Evolutionary conservation across 2,329 filamentous ascomycete species (phyloP).

Genomic region (Penicillium freii): DNA sequence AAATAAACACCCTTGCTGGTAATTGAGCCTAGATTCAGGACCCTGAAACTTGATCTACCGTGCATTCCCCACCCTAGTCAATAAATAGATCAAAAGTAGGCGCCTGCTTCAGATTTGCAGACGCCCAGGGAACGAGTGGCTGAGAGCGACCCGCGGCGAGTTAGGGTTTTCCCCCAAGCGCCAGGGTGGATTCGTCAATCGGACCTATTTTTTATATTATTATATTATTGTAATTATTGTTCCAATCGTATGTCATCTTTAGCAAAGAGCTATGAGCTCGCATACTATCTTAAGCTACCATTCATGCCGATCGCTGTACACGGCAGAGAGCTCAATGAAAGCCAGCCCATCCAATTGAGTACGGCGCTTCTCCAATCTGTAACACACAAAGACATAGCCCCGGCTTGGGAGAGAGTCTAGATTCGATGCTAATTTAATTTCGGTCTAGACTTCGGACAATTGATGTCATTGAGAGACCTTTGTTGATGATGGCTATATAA

Average conservation of each 20-base stretch:
- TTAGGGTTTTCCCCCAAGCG: conserved; percentile 25
- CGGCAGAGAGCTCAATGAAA: not conserved
- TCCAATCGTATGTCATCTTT: not conserved
- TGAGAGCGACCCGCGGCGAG: conserved; percentile 18
- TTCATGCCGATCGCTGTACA: conserved; percentile 1
- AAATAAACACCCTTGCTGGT: not conserved
- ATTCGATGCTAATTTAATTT: conserved; percentile 15
- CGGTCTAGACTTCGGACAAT: conserved; percentile 14
- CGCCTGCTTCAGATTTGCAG: conserved; percentile 21
- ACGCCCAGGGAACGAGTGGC: conserved; percentile 24
- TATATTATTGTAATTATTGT: not conserved
- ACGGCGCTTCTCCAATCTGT: conserved; percentile 2
- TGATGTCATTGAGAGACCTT: conserved; percentile 3
- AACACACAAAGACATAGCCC: conserved; percentile 7
- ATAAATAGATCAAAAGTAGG: not conserved
- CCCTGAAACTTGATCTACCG: conserved; percentile 21
- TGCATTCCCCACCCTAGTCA: not conserved
- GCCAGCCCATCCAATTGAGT: not conserved
- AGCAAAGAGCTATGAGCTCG: not conserved
- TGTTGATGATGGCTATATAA: conserved; percentile 9
- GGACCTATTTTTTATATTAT: not conserved
- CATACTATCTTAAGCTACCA: not conserved
- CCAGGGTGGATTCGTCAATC: conserved; percentile 23
- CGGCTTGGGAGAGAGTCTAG: conserved; percentile 8
- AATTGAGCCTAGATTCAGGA: not conserved